A percentile compares a stretch with the other conserved stretches of the same genome.
Conservation (phyloP, 805 yeast species). For the Candida maris region DNA sequence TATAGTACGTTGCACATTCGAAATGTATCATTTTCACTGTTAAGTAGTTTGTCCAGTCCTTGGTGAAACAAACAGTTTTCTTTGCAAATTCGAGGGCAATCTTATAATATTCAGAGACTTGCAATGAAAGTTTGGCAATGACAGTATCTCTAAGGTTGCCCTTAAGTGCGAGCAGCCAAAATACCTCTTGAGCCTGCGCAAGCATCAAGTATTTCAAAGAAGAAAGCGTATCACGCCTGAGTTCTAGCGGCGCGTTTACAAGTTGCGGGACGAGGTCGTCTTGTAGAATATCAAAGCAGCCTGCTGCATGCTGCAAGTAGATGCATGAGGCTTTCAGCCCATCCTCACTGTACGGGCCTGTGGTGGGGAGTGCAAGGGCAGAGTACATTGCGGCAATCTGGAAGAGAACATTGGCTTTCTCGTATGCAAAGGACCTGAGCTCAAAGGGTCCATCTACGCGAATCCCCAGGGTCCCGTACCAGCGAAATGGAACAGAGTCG, state of each 20-base stretch:
- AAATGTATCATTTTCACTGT: slow-evolving; percentile 62
- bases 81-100: slow-evolving; percentile 41
- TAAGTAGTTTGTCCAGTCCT: slow-evolving; percentile 65
- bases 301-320: slow-evolving; percentile 69
- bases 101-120: slow-evolving; percentile 55
- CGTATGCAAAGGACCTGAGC: slow-evolving; percentile 51
- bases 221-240: slow-evolving; percentile 47
- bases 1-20: slow-evolving; percentile 63
- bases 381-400: slow-evolving; percentile 68
- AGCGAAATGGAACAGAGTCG: slow-evolving; percentile 57
- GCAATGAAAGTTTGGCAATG: slow-evolving; percentile 61
- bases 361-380: slow-evolving; percentile 46
- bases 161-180: slow-evolving; percentile 70
- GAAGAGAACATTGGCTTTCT: slow-evolving; percentile 58
- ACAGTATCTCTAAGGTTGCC: slow-evolving; percentile 52
- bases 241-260: slow-evolving; percentile 36
- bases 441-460: slow-evolving; percentile 46
- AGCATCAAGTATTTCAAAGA: slow-evolving; percentile 52
- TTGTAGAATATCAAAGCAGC: slow-evolving; percentile 46
- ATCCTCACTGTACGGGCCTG: slow-evolving; percentile 40
- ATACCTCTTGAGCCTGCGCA: slow-evolving; percentile 85
- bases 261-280: slow-evolving; percentile 21
- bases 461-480: slow-evolving; percentile 70
- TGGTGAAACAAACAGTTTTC: slow-evolving; percentile 32
- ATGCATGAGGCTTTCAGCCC: slow-evolving; percentile 61